Evolutionary conservation across 1,284 basidiomycete genomes (phyloP).

Genomic region (Cryptococcus sp.): DNA sequence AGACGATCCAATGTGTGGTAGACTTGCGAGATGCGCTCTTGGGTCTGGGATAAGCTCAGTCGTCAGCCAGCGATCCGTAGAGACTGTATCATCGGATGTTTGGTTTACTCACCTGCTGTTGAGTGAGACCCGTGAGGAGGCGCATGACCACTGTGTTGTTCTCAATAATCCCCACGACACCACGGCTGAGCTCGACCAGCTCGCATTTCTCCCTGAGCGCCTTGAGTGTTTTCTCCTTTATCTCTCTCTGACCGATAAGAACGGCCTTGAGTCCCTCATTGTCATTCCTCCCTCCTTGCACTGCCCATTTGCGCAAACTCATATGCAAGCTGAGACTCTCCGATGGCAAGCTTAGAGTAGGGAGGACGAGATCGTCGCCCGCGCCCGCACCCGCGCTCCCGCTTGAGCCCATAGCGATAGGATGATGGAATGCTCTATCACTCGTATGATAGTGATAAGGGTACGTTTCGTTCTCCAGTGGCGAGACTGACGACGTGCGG

Average conservation of each 20-base stretch:
- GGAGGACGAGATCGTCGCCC: slow-evolving; percentile 39
- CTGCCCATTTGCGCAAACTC: slow-evolving; percentile 29
- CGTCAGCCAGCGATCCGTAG: not conserved
- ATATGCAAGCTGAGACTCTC: slow-evolving; percentile 40
- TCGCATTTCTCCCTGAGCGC: slow-evolving; percentile 5
- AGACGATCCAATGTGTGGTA: slow-evolving; percentile 34
- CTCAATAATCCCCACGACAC: slow-evolving; percentile 32
- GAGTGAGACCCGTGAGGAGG: slow-evolving; percentile 23
- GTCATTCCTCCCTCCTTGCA: slow-evolving; percentile 14
- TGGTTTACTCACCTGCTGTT: slow-evolving; percentile 21
- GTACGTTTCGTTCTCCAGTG: not conserved
- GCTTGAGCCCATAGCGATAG: not conserved
- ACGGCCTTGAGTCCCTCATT: slow-evolving; percentile 24
- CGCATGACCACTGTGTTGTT: slow-evolving; percentile 24
- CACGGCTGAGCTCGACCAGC: slow-evolving; percentile 33
- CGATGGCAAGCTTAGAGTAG: slow-evolving; percentile 38
- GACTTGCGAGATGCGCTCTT: slow-evolving; percentile 9
- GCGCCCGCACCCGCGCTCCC: not conserved
- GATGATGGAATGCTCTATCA: not conserved
- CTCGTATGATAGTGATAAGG: not conserved
- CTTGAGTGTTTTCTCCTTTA: slow-evolving; percentile 10
- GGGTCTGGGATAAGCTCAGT: not conserved
- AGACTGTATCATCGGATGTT: not conserved
- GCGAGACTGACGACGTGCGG: slow-evolving; percentile 27
- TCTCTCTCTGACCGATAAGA: slow-evolving; percentile 25